Conservation (phyloP, 2,329 filamentous ascomycete species). For the Lomentospora prolificans region DNA sequence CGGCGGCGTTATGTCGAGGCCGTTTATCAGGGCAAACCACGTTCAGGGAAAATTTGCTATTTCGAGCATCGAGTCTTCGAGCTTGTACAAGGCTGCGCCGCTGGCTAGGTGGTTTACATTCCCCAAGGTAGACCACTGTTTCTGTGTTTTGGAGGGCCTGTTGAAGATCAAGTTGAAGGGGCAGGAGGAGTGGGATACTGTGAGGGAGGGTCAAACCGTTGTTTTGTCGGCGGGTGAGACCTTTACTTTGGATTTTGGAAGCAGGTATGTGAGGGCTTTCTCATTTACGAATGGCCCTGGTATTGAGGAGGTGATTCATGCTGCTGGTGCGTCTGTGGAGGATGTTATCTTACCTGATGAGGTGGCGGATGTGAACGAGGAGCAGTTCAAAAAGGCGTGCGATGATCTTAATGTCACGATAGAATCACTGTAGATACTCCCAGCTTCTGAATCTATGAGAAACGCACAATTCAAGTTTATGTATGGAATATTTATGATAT, state of each 20-base stretch:
- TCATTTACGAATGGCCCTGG: conserved; percentile 39
- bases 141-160: conserved; percentile 36
- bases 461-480: too few relatives aligned
- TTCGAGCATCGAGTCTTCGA: conserved; percentile 38
- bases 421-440: not conserved
- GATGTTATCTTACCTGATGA: conserved; percentile 29
- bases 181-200: conserved; percentile 19
- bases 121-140: conserved; percentile 38
- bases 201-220: conserved; percentile 35
- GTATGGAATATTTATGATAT: too few relatives aligned
- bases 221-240: conserved; percentile 35
- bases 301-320: conserved; percentile 33
- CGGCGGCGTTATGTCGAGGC: conserved; percentile 34
- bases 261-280: conserved; percentile 35
- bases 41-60: conserved; percentile 40
- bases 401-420: not conserved
- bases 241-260: conserved; percentile 33
- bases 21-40: conserved; percentile 38
- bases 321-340: conserved; percentile 23
- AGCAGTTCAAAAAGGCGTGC: not conserved
- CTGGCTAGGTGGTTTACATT: conserved; percentile 32
- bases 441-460: not conserved
- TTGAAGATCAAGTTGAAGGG: conserved; percentile 23
- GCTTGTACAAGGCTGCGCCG: conserved; percentile 23
- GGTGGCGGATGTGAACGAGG: conserved; percentile 1